These are phyloP conservation scores for Lyophyllum atratum DNA, from an alignment of 768 basidiomycete genomes.

Conservation along the genomic window DNA sequence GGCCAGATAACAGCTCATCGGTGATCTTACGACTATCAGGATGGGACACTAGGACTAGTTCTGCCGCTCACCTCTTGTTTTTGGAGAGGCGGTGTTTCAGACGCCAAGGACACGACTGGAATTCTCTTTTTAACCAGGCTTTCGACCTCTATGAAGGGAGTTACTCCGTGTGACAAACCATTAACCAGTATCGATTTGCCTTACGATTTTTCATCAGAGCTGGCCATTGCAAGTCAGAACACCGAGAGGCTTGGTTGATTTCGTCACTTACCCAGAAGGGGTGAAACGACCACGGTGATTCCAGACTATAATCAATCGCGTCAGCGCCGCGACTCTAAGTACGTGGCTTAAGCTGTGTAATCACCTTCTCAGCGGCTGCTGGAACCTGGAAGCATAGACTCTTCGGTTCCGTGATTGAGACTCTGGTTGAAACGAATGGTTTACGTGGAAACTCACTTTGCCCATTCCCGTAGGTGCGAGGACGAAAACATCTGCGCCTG, in stretches of 20 bases:
- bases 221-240: conserved; percentile 24
- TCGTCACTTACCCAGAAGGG: conserved; percentile 60
- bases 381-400: conserved; percentile 88
- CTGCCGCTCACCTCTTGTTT: conserved; percentile 47
- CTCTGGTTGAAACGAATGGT: neutral
- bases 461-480: conserved; percentile 90
- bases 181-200: conserved; percentile 13
- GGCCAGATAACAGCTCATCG: conserved; percentile 58
- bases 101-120: conserved; percentile 61
- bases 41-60: neutral
- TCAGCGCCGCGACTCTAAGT: neutral
- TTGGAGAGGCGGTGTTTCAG: conserved; percentile 59
- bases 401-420: conserved; percentile 32
- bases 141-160: conserved; percentile 55
- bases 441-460: conserved; percentile 49
- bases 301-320: conserved; percentile 47
- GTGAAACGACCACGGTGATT: conserved; percentile 75
- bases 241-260: neutral
- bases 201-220: conserved; percentile 85
- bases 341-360: neutral
- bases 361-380: conserved; percentile 64
- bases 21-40: conserved; percentile 46
- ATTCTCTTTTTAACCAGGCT: conserved; percentile 57
- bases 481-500: conserved; percentile 77
- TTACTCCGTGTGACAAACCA: neutral